Percentiles rank a stretch among this genome's conserved stretches.
phyloP scores from a whole-genome alignment of 768 basidiomycete genomes.

The Tylopilus felleus region DNA sequence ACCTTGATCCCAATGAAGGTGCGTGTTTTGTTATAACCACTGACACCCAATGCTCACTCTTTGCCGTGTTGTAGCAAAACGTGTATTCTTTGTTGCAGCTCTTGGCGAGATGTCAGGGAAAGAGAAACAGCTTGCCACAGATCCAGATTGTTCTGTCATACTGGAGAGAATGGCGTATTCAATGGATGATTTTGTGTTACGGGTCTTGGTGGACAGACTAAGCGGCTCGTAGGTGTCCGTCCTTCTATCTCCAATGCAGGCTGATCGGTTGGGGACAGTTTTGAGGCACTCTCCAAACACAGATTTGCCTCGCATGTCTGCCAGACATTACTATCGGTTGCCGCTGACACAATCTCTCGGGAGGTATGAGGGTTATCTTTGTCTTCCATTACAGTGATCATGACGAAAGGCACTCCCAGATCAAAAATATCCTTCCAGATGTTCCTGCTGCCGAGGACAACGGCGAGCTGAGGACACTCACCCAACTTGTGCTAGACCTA shows the following conservation, averaged over 20 bases:
- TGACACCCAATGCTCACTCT: not conserved
- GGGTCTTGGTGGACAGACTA: constrained; percentile 86
- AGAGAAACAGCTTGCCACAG: constrained; percentile 87
- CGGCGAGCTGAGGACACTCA: constrained; percentile 68
- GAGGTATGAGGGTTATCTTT: constrained; percentile 46
- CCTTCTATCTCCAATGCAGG: constrained; percentile 3
- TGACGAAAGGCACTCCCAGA: constrained; percentile 33
- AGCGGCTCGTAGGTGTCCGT: constrained; percentile 73
- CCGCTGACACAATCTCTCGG: constrained; percentile 58
- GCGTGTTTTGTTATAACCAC: constrained; percentile 16
- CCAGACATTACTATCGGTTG: constrained; percentile 79
- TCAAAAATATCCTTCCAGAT: constrained; percentile 50
- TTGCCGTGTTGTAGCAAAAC: constrained; percentile 48
- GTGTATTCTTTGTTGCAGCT: constrained; percentile 77
- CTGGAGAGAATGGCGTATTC: constrained; percentile 88
- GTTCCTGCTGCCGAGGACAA: constrained; percentile 44
- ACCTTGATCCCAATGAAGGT: constrained; percentile 72
- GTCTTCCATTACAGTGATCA: not conserved
- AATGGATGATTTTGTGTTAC: constrained; percentile 94
- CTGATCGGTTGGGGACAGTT: constrained; percentile 38
- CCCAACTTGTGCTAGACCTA: constrained; percentile 58
- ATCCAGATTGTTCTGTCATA: constrained; percentile 89
- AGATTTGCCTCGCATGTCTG: constrained; percentile 95
- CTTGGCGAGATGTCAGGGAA: constrained; percentile 82
- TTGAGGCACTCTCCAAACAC: constrained; percentile 63